These are phyloP conservation scores for Venustampulla echinocandica DNA, from an alignment of 495 filamentous ascomycete genomes.

Conservation along the genomic window DNA sequence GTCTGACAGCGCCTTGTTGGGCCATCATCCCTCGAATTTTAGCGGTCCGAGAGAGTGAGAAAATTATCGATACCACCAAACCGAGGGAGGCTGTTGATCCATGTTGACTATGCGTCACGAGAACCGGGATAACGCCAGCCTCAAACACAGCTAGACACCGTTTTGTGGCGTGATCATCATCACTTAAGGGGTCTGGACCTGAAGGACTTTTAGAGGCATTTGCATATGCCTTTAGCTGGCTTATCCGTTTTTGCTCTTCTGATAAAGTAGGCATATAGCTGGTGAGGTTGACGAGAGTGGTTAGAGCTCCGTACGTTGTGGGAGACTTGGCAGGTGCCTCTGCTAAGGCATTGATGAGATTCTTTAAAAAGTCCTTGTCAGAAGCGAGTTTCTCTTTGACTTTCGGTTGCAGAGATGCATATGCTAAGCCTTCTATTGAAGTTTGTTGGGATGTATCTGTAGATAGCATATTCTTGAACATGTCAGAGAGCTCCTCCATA, in stretches of 20 bases:
- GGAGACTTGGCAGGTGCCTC: constrained; percentile 53
- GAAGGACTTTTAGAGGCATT: constrained; percentile 59
- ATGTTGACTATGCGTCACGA: constrained; percentile 62
- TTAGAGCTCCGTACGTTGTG: constrained; percentile 76
- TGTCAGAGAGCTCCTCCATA: constrained; percentile 62
- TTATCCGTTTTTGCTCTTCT: constrained; percentile 86
- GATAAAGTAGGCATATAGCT: constrained; percentile 68
- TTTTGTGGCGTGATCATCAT: constrained; percentile 61
- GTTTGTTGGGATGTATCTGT: constrained; percentile 46
- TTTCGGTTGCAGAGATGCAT: constrained; percentile 70
- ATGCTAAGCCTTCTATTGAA: constrained; percentile 89
- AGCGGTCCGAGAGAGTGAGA: constrained; percentile 62
- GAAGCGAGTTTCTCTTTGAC: constrained; percentile 71
- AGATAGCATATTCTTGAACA: constrained; percentile 69
- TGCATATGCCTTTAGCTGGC: constrained; percentile 85
- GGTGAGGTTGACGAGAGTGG: constrained; percentile 74
- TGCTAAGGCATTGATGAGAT: constrained; percentile 56
- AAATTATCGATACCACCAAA: constrained; percentile 65
- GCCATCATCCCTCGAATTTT: constrained; percentile 68
- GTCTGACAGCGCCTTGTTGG: constrained; percentile 84
- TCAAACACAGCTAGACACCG: constrained; percentile 73
- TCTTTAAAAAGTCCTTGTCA: constrained; percentile 56
- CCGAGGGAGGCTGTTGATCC: constrained; percentile 54
- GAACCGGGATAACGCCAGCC: constrained; percentile 60
- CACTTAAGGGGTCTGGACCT: constrained; percentile 57